Evolutionary conservation across 2,329 filamentous ascomycete species (phyloP), one percentile per base, ranked within the genome.

Genomic region (Rhexocercosporidium sp.): DNA sequence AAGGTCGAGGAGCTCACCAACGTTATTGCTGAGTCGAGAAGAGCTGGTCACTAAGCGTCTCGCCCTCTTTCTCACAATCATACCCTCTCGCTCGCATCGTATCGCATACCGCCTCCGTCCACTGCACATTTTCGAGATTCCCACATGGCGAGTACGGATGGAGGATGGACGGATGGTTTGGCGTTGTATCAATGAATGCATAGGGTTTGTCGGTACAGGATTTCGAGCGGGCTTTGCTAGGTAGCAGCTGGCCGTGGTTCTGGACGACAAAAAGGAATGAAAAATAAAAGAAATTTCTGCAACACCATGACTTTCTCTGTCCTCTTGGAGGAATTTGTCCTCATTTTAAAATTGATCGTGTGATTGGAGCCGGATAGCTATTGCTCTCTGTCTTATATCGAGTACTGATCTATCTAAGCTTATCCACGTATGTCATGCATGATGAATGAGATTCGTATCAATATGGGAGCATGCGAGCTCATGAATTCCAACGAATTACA

Each of bases 1-100:
- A 99, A 99, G 95, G 96, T 99, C 77, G 96, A 99, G 82, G 95
- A 98, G 87, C 93, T 99, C 86, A 93, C 94, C 86, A 90, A 93
- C 80, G 92, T 99, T 84, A 99, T 99, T 82, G 93, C 95, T 79
- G 96, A 98, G 88, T 91, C 94, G 81, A 94, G 95, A 85, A 87
- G 90, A 81, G 85, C 88, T 72, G 89, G 84, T 83, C 89, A 90
- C 84, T 91, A 90, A 86, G 82, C 76, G 76, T 67, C 68, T 71
- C 69, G 76, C 76, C 63, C 69, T 71, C 67, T 54, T 56, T 27
- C 7, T 54, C 60, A 34, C 25, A 25, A 34, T 29, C 27, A 22
- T 51, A 34, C 22, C 37, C 56, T 44, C 22, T 59, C 20, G 37
- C 27, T 25, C 49, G 31, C n/a, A n/a, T 37, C 34, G 20, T 20